phyloP scores from a whole-genome alignment of 768 basidiomycete genomes.

The Boletus pseudopeckii region DNA sequence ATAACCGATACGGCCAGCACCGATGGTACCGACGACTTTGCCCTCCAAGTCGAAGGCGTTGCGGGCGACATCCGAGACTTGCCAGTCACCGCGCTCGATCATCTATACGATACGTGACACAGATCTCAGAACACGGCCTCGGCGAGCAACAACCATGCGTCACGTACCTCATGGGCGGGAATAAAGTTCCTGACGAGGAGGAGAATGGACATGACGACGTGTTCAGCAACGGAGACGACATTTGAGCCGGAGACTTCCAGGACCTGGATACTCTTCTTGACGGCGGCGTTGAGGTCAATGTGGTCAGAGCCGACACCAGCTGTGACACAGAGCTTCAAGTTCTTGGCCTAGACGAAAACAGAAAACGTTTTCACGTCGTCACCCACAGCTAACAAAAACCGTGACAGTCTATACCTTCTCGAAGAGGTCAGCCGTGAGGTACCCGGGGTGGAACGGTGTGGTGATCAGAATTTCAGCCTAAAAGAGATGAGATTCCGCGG shows the following conservation, averaged over 20 bases:
- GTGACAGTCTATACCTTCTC: conserved; percentile 47
- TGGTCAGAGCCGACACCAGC: conserved; percentile 91
- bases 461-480: conserved; percentile 80
- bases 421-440: conserved; percentile 70
- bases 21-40: conserved; percentile 91
- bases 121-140: background rate
- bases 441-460: conserved; percentile 85
- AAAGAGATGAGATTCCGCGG: conserved; percentile 12
- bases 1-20: conserved; percentile 81
- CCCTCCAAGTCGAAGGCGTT: conserved; percentile 86
- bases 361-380: background rate
- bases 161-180: conserved; percentile 73
- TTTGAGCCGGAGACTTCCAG: conserved; percentile 88
- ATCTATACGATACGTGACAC: conserved; percentile 40
- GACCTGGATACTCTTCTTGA: conserved; percentile 75
- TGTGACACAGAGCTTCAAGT: conserved; percentile 86
- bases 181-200: conserved; percentile 88
- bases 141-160: background rate
- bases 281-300: conserved; percentile 86
- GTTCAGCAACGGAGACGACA: conserved; percentile 89
- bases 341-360: conserved; percentile 59
- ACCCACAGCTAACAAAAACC: conserved; percentile 1
- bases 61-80: conserved; percentile 78
- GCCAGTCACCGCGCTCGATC: conserved; percentile 84
- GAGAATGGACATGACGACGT: conserved; percentile 88